A percentile compares a stretch with the other conserved stretches of the same genome.
Conservation (phyloP, 352 stramenopile species). For the Pythium utonaiense region DNA sequence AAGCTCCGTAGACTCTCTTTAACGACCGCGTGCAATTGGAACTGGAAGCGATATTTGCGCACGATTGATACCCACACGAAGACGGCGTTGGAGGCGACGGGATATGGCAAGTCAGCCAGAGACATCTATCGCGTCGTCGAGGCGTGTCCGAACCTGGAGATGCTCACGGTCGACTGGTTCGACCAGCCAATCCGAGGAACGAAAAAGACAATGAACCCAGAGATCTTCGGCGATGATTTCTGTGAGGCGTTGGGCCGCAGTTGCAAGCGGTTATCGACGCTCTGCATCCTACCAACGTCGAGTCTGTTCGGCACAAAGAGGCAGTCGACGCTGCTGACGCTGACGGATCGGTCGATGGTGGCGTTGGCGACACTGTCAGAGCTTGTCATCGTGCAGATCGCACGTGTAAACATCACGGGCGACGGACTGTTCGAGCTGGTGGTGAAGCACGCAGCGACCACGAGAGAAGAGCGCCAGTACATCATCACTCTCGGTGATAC, state of each 20-base stretch:
- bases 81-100: neutral
- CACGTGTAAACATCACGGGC: slow-evolving; percentile 3
- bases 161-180: neutral
- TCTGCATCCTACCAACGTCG: neutral
- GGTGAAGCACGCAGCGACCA: neutral
- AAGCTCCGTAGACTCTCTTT: slow-evolving; percentile 1
- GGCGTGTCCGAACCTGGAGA: slow-evolving; percentile 10
- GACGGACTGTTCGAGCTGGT: slow-evolving; percentile 13
- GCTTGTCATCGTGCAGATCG: neutral
- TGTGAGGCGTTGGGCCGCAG: slow-evolving; percentile 4
- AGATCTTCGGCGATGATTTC: slow-evolving; percentile 11
- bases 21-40: slow-evolving; percentile 9
- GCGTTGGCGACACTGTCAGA: slow-evolving; percentile 3
- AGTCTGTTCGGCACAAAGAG: neutral
- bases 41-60: slow-evolving; percentile 8
- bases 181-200: neutral
- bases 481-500: neutral
- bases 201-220: slow-evolving; percentile 7
- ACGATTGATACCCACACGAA: neutral
- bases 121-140: neutral
- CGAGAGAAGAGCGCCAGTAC: neutral
- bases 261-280: neutral
- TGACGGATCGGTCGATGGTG: slow-evolving; percentile 7
- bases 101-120: neutral
- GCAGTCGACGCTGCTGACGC: neutral